Evolutionary conservation across 352 stramenopile species (phyloP).

Genomic region (Globisporangium middletonii): DNA sequence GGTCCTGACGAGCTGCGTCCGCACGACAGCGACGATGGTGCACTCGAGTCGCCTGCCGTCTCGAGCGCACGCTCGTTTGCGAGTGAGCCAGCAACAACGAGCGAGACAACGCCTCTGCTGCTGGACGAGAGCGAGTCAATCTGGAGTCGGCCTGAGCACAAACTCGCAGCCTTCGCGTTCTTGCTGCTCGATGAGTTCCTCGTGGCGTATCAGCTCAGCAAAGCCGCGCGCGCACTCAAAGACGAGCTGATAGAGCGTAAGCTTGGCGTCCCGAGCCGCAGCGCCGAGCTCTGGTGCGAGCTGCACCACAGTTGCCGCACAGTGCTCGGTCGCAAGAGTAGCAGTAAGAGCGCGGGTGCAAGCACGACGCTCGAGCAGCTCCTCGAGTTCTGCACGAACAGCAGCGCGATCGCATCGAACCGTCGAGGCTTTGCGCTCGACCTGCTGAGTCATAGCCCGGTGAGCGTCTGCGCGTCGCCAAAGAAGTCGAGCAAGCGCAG

Average conservation of each 20-base stretch:
- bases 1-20: no score
- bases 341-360: constrained; percentile 13
- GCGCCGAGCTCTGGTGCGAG: constrained; percentile 44
- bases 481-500: constrained; percentile 30
- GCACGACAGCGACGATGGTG: no score
- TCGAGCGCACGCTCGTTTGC: no score
- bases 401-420: constrained; percentile 1
- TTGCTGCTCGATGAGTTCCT: constrained; percentile 63
- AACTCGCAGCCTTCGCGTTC: constrained; percentile 28
- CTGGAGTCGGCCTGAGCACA: constrained; percentile 9
- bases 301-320: constrained; percentile 46
- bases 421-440: constrained; percentile 25
- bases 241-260: constrained; percentile 29
- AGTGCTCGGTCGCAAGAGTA: constrained; percentile 20
- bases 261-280: constrained; percentile 11
- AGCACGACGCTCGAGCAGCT: constrained; percentile 35
- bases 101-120: no score
- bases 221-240: constrained; percentile 27
- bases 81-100: no score
- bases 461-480: constrained; percentile 34
- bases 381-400: constrained; percentile 36
- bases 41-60: no score
- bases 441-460: constrained; percentile 16
- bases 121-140: constrained; percentile 1
- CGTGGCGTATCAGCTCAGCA: constrained; percentile 25